phyloP scores from a whole-genome alignment of 306 rosid genomes.

The Notholithocarpus densiflorus region DNA sequence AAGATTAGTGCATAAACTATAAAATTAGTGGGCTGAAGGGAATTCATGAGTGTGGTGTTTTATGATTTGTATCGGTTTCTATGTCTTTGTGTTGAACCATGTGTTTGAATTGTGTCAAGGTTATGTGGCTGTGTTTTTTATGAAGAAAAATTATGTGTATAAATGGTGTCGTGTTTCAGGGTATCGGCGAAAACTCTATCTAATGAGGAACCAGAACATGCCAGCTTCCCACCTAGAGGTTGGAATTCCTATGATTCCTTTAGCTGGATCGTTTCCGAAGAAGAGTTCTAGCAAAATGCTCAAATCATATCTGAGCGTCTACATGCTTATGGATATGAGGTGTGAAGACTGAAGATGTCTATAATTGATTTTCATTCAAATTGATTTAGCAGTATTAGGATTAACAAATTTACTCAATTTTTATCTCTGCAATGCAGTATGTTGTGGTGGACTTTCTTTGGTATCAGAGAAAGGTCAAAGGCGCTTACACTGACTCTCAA shows the following conservation, averaged over 20 bases:
- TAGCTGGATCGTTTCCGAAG: slow-evolving; percentile 81
- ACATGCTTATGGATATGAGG: slow-evolving; percentile 71
- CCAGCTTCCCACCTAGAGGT: slow-evolving; percentile 82
- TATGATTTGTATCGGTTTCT: not conserved
- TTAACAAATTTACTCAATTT: not conserved
- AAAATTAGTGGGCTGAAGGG: too few species aligned
- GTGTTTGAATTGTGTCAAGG: not conserved
- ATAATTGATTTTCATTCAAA: not conserved
- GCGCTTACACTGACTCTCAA: slow-evolving; percentile 71
- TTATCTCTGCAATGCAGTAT: slow-evolving; percentile 50
- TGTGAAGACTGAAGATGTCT: slow-evolving; percentile 22
- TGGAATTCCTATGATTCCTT: slow-evolving; percentile 96
- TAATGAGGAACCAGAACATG: slow-evolving; percentile 28
- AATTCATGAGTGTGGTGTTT: not conserved
- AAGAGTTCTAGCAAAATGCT: slow-evolving; percentile 65
- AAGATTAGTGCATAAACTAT: too few species aligned
- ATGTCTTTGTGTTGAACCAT: not conserved
- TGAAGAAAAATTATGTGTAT: slow-evolving; percentile 2
- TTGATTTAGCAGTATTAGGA: not conserved
- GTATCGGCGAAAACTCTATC: slow-evolving; percentile 41
- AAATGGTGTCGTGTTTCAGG: slow-evolving; percentile 36
- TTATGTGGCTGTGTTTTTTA: slow-evolving; percentile 1
- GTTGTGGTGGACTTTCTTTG: slow-evolving; percentile 95
- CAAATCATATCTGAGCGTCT: slow-evolving; percentile 52
- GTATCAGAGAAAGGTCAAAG: slow-evolving; percentile 77